These are phyloP conservation scores for Coemansia sp. DNA, from an alignment of 371 early-diverging fungal species.

Conservation along the genomic window DNA sequence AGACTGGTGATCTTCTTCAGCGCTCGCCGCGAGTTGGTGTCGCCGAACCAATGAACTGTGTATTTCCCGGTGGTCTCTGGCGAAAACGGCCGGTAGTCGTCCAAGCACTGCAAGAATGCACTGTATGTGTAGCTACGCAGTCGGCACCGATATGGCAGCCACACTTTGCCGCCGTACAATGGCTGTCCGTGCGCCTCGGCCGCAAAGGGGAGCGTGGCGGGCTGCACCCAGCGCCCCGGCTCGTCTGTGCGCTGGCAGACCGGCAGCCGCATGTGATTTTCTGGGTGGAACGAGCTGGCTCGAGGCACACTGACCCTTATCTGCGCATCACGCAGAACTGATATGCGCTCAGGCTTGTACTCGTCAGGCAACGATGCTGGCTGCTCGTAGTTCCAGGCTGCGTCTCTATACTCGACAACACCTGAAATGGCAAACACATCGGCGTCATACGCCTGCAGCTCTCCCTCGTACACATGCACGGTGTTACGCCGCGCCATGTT, in stretches of 20 bases:
- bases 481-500: slow-evolving; percentile 9
- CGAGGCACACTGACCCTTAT: slow-evolving; percentile 6
- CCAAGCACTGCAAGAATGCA: slow-evolving; percentile 18
- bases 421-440: slow-evolving; percentile 9
- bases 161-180: background rate
- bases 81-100: slow-evolving; percentile 11
- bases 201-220: background rate
- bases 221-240: slow-evolving; percentile 13
- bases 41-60: slow-evolving; percentile 26
- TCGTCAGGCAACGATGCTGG: background rate
- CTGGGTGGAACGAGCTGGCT: slow-evolving; percentile 9
- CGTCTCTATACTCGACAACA: slow-evolving; percentile 17
- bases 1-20: slow-evolving; percentile 23
- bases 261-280: slow-evolving; percentile 10
- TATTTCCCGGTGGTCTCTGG: background rate
- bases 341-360: slow-evolving; percentile 9
- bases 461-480: slow-evolving; percentile 24
- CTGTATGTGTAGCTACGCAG: slow-evolving; percentile 12
- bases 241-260: slow-evolving; percentile 13
- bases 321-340: background rate
- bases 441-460: slow-evolving; percentile 9
- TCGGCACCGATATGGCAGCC: slow-evolving; percentile 17
- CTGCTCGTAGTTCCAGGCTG: slow-evolving; percentile 20
- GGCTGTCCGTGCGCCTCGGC: slow-evolving; percentile 5
- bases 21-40: slow-evolving; percentile 18